Percentiles rank a stretch among this genome's conserved stretches.
These are phyloP conservation scores for Prillingera fragicola DNA, from an alignment of 1,284 basidiomycete species.

Conservation along the genomic window DNA sequence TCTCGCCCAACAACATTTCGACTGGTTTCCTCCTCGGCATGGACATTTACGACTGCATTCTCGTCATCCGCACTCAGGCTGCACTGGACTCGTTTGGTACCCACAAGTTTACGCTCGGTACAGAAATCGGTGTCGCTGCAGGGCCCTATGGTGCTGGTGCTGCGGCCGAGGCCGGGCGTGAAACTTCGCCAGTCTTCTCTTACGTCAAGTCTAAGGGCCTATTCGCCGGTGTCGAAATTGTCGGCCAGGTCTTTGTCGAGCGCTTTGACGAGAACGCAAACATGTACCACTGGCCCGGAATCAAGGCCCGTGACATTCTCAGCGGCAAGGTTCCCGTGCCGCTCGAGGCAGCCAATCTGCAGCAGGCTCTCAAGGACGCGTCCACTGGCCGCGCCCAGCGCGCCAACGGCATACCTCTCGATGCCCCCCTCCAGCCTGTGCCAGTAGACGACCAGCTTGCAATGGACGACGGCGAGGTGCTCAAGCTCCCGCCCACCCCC, in stretches of 20 bases:
- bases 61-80: constrained; percentile 50
- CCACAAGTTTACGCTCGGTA: constrained; percentile 53
- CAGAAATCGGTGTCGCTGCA: constrained; percentile 52
- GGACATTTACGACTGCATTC: constrained; percentile 51
- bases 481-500: constrained; percentile 51
- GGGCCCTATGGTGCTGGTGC: constrained; percentile 53
- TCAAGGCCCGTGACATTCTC: constrained; percentile 49
- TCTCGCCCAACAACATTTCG: constrained; percentile 52
- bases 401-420: constrained; percentile 39
- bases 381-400: constrained; percentile 52
- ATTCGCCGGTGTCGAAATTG: constrained; percentile 50
- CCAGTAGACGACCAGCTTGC: constrained; percentile 7
- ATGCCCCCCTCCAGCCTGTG: constrained; percentile 27
- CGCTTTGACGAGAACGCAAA: constrained; percentile 47
- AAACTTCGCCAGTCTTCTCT: constrained; percentile 47
- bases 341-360: constrained; percentile 46
- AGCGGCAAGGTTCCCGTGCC: constrained; percentile 50
- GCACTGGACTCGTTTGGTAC: constrained; percentile 52
- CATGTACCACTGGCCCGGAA: constrained; percentile 48
- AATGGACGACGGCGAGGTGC: constrained; percentile 46
- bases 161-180: constrained; percentile 49
- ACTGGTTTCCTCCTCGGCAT: constrained; percentile 49
- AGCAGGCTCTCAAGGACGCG: constrained; percentile 51
- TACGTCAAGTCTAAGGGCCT: constrained; percentile 49
- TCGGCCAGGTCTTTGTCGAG: constrained; percentile 51